These are phyloP conservation scores for Coprinopsis cinerea DNA, from an alignment of 768 basidiomycete genomes.

Conservation along the genomic window DNA sequence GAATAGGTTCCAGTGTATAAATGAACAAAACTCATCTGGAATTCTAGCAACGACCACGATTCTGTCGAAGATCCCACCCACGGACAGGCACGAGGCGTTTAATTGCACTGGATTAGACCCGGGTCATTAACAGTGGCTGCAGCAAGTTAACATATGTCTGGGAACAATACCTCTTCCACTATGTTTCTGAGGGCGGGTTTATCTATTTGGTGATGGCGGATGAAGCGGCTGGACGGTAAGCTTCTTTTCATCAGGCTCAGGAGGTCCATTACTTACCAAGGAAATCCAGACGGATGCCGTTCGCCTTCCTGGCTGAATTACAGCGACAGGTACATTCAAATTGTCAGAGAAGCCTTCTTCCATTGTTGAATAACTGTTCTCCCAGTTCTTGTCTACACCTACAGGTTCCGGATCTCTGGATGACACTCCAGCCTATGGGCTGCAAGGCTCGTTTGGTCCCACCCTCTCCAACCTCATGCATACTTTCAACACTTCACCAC, in stretches of 20 bases:
- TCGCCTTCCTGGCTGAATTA: slow-evolving; percentile 85
- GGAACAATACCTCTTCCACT: slow-evolving; percentile 94
- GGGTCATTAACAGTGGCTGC: slow-evolving; percentile 14
- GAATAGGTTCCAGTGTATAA: slow-evolving; percentile 14
- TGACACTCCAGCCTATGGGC: slow-evolving; percentile 51
- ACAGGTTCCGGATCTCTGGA: slow-evolving; percentile 56
- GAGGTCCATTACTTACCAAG: slow-evolving; percentile 2
- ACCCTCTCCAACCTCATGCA: slow-evolving; percentile 72
- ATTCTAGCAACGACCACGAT: slow-evolving; percentile 76
- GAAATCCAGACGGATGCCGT: slow-evolving; percentile 73
- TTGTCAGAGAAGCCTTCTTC: too few species aligned
- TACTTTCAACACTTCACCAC: slow-evolving; percentile 85
- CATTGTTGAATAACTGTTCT: not conserved
- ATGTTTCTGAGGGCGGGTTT: slow-evolving; percentile 83
- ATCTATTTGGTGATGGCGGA: slow-evolving; percentile 93
- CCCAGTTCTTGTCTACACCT: slow-evolving; percentile 56
- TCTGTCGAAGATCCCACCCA: slow-evolving; percentile 91
- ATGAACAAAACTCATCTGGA: not conserved
- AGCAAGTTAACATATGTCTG: slow-evolving; percentile 83
- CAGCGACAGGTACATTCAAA: slow-evolving; percentile 60
- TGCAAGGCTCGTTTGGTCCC: slow-evolving; percentile 69
- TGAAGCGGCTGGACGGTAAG: slow-evolving; percentile 82
- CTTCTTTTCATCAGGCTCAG: slow-evolving; percentile 6
- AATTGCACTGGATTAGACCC: not conserved
- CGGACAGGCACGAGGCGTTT: slow-evolving; percentile 48